Base-by-base conservation (phyloP, 2,329 filamentous ascomycete genomes). In the Trichoderma guizhouense region DNA sequence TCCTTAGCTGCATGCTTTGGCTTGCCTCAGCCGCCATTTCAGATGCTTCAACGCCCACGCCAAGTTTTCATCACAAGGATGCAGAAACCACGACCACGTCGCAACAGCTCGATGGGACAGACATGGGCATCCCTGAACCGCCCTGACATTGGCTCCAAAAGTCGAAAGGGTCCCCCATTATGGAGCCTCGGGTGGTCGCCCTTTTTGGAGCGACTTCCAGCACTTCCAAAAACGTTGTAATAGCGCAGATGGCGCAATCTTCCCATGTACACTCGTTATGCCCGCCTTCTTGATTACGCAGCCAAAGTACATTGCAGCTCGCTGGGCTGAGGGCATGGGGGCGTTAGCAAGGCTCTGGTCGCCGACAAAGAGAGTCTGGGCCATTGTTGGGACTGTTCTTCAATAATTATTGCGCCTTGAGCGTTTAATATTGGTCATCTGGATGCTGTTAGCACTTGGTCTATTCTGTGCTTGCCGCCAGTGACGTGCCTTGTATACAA, bases 201-300 rank as follows among this genome's bases (percentile, higher is more conserved):
- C 28, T 64, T 53, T 47, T 58, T 18, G 43, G 58, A 71, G 66
- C 71, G 71, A 72, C 71, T 72, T 72, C 71, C 71, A 70, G 71
- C 32, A 64, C 32, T 64, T 64, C 71, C 71, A 63, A 71, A 69
- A 30, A 60, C 51, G 51, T 61, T 63, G 55, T 58, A 71, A 70
- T 72, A 72, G 71, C 67, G 71, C 60, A 72, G 71, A 72, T 72
- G 66, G 71, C 71, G 71, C 71, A 72, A 72, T 72, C 60, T 30
- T 53, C 47, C 58, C 71, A 55, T 72, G 67, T 26, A 70, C 66
- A 60, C 32, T 72, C 71, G 71, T 65, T 71, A 71, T 71, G 61
- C 60, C 68, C 60, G 32, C 68, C 51, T 43, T 43, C 32, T 64
- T 53, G 47, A 26, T 47, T 43, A 28, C 68, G 7, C 67, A 62